phyloP scores from a whole-genome alignment of 208 protist species.

The Crithidia fasciculata region DNA sequence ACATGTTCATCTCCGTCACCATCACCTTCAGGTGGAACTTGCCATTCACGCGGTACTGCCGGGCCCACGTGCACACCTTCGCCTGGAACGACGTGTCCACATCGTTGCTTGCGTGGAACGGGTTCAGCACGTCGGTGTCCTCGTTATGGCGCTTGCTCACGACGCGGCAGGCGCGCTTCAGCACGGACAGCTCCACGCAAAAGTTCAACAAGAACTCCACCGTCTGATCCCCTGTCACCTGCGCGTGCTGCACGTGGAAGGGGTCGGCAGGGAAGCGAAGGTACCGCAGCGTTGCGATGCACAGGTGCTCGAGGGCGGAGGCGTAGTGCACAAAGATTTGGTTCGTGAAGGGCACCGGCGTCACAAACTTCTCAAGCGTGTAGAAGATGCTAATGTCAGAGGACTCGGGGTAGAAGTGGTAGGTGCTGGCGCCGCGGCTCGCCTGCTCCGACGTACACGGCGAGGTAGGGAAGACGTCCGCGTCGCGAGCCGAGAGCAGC shows the following conservation, averaged over 20 bases:
- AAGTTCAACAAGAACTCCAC: slow-evolving; percentile 74
- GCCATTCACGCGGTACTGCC: slow-evolving; percentile 47
- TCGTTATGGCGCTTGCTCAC: slow-evolving; percentile 29
- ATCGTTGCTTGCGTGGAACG: slow-evolving; percentile 25
- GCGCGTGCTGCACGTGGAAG: slow-evolving; percentile 58
- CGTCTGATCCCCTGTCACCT: slow-evolving; percentile 44
- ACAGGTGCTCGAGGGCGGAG: slow-evolving; percentile 65
- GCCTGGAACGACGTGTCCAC: slow-evolving; percentile 48
- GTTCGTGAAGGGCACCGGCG: slow-evolving; percentile 73
- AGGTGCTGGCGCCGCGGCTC: slow-evolving; percentile 3
- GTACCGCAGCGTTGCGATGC: slow-evolving; percentile 76
- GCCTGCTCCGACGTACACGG: slow-evolving; percentile 20
- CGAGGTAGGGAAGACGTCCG: slow-evolving; percentile 14
- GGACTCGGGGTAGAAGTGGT: slow-evolving; percentile 18
- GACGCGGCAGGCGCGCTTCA: slow-evolving; percentile 44
- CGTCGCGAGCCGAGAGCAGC: slow-evolving; percentile 4
- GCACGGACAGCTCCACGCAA: slow-evolving; percentile 59
- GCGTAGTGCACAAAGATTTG: slow-evolving; percentile 69
- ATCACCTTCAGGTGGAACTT: slow-evolving; percentile 64
- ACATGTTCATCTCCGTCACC: slow-evolving; percentile 67
- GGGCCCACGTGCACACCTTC: slow-evolving; percentile 62
- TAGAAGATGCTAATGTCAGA: slow-evolving; percentile 61
- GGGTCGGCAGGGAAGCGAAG: slow-evolving; percentile 54
- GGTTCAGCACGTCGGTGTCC: slow-evolving; percentile 24
- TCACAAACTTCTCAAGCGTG: slow-evolving; percentile 54